These are phyloP conservation scores for Beta corolliflora DNA, from an alignment of 179 eudicot genomes.

Conservation along the genomic window DNA sequence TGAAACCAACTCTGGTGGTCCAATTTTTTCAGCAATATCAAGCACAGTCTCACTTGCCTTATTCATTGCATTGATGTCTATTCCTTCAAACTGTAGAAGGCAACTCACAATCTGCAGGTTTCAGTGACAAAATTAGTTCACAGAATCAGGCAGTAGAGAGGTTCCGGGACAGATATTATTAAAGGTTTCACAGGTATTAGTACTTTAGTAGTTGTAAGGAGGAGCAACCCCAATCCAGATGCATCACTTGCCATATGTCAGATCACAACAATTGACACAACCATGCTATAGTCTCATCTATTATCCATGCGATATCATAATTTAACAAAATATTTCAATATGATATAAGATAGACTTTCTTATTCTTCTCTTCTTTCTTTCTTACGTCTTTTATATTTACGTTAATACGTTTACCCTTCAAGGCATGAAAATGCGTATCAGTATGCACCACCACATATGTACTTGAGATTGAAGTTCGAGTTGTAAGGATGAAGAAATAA, in stretches of 20 bases:
- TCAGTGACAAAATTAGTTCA: slow-evolving; percentile 15
- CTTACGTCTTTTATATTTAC: neutral
- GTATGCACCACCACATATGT: slow-evolving; percentile 3
- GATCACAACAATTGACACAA: neutral
- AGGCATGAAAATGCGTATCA: neutral
- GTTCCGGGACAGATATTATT: neutral
- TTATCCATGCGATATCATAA: neutral
- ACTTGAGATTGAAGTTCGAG: neutral
- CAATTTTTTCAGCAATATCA: slow-evolving; percentile 79
- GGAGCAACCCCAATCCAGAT: neutral
- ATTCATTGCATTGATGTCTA: slow-evolving; percentile 62
- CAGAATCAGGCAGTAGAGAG: neutral
- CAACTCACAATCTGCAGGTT: slow-evolving; percentile 60
- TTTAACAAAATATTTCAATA: neutral
- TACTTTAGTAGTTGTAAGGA: neutral
- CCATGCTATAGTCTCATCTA: neutral
- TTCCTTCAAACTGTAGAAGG: slow-evolving; percentile 58
- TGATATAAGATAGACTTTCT: neutral
- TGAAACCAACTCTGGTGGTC: slow-evolving; percentile 55
- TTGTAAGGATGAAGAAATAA: slow-evolving; percentile 28
- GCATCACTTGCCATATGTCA: slow-evolving; percentile 1
- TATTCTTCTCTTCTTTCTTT: neutral
- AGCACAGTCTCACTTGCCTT: slow-evolving; percentile 76
- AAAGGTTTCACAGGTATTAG: neutral
- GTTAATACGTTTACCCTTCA: neutral